Base-by-base conservation (phyloP, 2,329 filamentous ascomycete species). In the Nectriaceae sp. region DNA sequence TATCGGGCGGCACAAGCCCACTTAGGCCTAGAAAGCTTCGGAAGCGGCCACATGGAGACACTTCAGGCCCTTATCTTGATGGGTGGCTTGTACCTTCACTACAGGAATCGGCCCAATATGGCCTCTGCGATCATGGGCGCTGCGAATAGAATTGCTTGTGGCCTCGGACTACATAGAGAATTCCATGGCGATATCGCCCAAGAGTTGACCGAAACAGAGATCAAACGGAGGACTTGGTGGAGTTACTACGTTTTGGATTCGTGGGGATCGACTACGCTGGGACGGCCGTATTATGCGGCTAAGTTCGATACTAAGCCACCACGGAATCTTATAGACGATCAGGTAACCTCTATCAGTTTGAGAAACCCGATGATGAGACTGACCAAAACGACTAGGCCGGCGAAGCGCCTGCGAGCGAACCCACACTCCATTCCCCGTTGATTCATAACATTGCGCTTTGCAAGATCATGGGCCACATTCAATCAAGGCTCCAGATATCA, bases 61-160 rank as follows among this genome's bases (percentile, higher is more conserved):
- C 77, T 90, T 2, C 87, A 90, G 64, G 83, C 87, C 2, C 67
- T 90, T 11, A 82, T 83, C 3, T 75, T 90, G 16, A 83, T 89
- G 62, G 85, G 86, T 37, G 87, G 87, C n/a, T 87, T 84, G 69
- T 89, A 90, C 63, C 78, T 89, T 44, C 87, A 90, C 65, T 90
- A 90, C 62, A 80, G 88, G 56, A 89, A 89, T 67, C 77, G 85
- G 31, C 87, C 87, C 2, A 89, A 89, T 60, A 85, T 89, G 72
- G 87, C 86, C 19, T 87, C 87, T 63, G 83, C 85, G 16, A 74
- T 90, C 5, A 80, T 88, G 62, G 87, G 87, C 16, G 86, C 85
- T 4, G 83, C 85, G 5, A 75, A 89, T 45, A 76, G 86, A 40
- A 89, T 90, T 82, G 87, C 87, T 6, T 85, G 81, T 49, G 83